Percentiles rank a stretch among this genome's conserved stretches.
Evolutionary conservation across 2,329 filamentous ascomycete genomes (phyloP).

Genomic region (Mariannaea sp.): DNA sequence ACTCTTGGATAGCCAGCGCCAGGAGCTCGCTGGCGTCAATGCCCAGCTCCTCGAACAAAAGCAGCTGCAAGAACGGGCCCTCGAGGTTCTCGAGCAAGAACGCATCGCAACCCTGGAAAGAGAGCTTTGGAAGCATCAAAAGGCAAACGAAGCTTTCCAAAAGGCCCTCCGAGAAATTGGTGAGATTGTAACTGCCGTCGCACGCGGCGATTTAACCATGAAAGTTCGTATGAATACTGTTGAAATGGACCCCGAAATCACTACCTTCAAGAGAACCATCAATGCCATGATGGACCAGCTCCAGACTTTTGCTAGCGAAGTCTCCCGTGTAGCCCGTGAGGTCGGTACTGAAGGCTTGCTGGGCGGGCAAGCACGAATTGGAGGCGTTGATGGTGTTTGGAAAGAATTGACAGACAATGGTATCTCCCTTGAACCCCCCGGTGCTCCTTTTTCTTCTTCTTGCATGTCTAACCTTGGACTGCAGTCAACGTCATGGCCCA

Average conservation of each 20-base stretch:
- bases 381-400: constrained; percentile 95
- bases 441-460: too few species aligned
- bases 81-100: constrained; percentile 81
- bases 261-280: constrained; percentile 96
- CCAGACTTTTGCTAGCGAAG: constrained; percentile 94
- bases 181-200: constrained; percentile 95
- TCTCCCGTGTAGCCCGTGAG: constrained; percentile 91
- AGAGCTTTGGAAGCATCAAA: constrained; percentile 94
- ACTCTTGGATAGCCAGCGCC: constrained; percentile 84
- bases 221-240: constrained; percentile 94
- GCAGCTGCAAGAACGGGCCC: constrained; percentile 79
- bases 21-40: constrained; percentile 84
- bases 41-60: constrained; percentile 86
- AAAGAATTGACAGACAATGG: constrained; percentile 92
- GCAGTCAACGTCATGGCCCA: constrained; percentile 82
- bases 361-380: constrained; percentile 90
- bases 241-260: constrained; percentile 98
- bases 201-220: constrained; percentile 92
- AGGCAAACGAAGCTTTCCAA: constrained; percentile 98
- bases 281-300: constrained; percentile 99
- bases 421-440: constrained; percentile 43
- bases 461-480: constrained; percentile 17
- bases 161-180: constrained; percentile 96
- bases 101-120: constrained; percentile 89
- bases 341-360: constrained; percentile 95